Conservation (phyloP, 768 basidiomycete species). For the Termitomyces sp. region DNA sequence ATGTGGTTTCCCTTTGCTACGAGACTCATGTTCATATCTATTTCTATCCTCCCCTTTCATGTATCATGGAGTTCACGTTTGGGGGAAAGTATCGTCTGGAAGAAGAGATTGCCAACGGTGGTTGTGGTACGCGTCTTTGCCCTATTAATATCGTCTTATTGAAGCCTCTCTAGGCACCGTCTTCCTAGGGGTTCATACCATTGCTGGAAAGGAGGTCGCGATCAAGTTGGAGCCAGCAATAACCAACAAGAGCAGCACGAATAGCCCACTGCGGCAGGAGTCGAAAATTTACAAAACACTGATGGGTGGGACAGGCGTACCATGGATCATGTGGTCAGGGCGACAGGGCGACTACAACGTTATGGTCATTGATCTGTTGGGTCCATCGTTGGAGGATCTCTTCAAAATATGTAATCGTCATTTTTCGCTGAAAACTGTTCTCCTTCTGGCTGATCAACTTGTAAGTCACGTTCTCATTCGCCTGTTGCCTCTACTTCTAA, state of each 20-base stretch:
- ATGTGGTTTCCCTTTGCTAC: neutral
- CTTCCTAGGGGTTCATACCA: conserved; percentile 71
- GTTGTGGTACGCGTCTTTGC: conserved; percentile 50
- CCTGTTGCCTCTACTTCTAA: conserved; percentile 8
- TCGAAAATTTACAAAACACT: conserved; percentile 89
- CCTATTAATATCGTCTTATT: conserved; percentile 3
- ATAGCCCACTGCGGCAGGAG: conserved; percentile 79
- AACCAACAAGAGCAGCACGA: conserved; percentile 24
- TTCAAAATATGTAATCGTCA: conserved; percentile 88
- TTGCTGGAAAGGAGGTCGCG: conserved; percentile 80
- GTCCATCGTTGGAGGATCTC: conserved; percentile 81
- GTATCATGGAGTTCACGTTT: conserved; percentile 38
- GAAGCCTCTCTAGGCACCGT: conserved; percentile 51
- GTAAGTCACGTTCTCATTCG: conserved; percentile 40
- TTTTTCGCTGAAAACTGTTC: conserved; percentile 91
- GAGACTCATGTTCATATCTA: neutral
- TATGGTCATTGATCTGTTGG: conserved; percentile 95
- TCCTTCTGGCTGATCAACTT: conserved; percentile 91
- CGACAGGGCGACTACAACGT: conserved; percentile 94
- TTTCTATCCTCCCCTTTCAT: neutral
- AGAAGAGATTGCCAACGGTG: conserved; percentile 76
- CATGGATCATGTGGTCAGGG: conserved; percentile 90
- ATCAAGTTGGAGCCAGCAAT: conserved; percentile 75
- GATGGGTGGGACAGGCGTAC: conserved; percentile 84
- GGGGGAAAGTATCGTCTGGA: conserved; percentile 76